Evolutionary conservation across 2,329 filamentous ascomycete genomes (phyloP), one percentile per base, ranked within the genome.

Genomic region (Paecilomyces fulvus): DNA sequence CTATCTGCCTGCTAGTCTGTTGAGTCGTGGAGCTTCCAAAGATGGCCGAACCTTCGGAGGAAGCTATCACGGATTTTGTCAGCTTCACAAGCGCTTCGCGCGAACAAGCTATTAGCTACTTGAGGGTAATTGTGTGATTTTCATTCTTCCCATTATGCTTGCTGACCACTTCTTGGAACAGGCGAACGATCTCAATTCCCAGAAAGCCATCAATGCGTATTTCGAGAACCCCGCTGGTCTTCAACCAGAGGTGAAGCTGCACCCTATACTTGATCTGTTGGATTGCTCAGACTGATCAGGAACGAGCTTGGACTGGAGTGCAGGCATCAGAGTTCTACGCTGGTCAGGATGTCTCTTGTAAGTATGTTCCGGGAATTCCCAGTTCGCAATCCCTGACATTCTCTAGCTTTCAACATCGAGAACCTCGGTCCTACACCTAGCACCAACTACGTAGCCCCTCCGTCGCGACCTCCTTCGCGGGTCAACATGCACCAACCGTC

Each of bases 401-500:
- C 9, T 55, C 48, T 56, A 75, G 72, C 66, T n/a, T 72, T 74
- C 57, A 65, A 68, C 52, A 73, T 69, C 59, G 70, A 73, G 55
- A 70, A 70, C 49, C 61, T 70, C 56, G 70, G 75, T 54, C 63
- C 65, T 52, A 63, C 68, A n/a, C 64, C 67, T 23, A 66, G 67
- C 56, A 64, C 67, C 51, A 69, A 70, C 43, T 71, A 69, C 53
- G 64, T 67, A 51, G 66, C 70, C 31, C 70, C 75, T 54, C 74
- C 75, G 14, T 75, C 77, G 48, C 76, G 77, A n/a, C 77, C 77
- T 46, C 75, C 76, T 3, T 79, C 76, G 5, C 69, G 74, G 57
- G 64, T 72, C 14, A 75, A 73, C 55, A 66, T 69, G 49, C 67
- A 64, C 49, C 67, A 68, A 30, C 50, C 56, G 9, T 55, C 61